Evolutionary conservation across 2,329 filamentous ascomycete species (phyloP).

Genomic region (Fusarium clavum): DNA sequence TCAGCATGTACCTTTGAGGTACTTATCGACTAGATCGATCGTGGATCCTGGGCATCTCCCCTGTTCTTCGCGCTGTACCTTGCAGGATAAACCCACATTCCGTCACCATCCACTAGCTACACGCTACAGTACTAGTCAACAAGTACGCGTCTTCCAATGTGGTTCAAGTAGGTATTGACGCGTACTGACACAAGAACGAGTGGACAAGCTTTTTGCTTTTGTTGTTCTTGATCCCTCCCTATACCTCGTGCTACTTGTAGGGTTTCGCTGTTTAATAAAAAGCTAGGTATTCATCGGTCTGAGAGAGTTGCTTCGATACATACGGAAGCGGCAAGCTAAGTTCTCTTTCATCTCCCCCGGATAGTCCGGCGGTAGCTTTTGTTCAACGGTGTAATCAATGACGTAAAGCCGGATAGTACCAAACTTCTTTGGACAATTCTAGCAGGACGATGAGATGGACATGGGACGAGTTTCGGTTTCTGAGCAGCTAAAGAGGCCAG

Average conservation of each 20-base stretch:
- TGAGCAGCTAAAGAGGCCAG: conserved; percentile 15
- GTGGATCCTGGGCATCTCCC: conserved; percentile 28
- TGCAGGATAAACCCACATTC: conserved; percentile 39
- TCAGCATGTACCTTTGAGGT: conserved; percentile 14
- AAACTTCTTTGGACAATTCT: conserved; percentile 16
- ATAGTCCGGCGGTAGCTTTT: conserved; percentile 32
- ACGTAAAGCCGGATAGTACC: conserved; percentile 31
- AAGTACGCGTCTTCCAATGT: conserved; percentile 23
- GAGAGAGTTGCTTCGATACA: background rate
- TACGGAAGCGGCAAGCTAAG: background rate
- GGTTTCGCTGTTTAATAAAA: background rate
- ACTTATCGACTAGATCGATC: conserved; percentile 37
- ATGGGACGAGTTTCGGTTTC: conserved; percentile 38
- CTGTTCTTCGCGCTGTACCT: conserved; percentile 34
- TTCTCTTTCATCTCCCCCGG: conserved; percentile 11
- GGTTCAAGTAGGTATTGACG: conserved; percentile 10
- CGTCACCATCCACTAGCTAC: conserved; percentile 21
- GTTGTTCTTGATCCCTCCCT: background rate
- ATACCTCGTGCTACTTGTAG: background rate
- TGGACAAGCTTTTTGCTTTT: conserved; percentile 21
- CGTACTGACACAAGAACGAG: conserved; percentile 10
- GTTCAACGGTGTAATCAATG: conserved; percentile 30
- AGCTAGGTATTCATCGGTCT: background rate
- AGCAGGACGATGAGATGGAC: conserved; percentile 28
- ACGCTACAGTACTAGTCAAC: background rate